Conservation (phyloP, 148 eudicot species). For the Fallopia convolvulus region DNA sequence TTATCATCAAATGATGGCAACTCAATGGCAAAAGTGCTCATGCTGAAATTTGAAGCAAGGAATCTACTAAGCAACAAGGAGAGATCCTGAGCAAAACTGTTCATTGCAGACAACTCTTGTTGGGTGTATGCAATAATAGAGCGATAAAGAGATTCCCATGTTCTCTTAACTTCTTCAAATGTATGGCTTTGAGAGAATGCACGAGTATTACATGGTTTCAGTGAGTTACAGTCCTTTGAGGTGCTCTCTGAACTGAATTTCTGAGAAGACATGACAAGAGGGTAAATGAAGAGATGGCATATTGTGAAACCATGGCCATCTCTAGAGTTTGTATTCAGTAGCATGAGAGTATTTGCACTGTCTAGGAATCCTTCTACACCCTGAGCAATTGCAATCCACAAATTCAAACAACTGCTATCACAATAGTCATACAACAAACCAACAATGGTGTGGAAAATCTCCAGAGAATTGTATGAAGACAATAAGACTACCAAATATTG, state of each 20-base stretch:
- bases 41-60: conserved; percentile 27
- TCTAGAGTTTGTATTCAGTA: conserved; percentile 28
- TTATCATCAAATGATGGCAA: conserved; percentile 8
- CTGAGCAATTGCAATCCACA: conserved; percentile 55
- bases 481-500: conserved; percentile 31
- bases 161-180: conserved; percentile 34
- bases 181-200: too few relatives aligned
- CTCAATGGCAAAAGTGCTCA: conserved; percentile 20
- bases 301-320: conserved; percentile 24
- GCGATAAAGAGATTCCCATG: conserved; percentile 60
- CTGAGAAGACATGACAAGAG: conserved; percentile 35
- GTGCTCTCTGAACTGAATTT: conserved; percentile 12
- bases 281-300: conserved; percentile 50
- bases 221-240: too few relatives aligned
- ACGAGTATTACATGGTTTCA: too few relatives aligned
- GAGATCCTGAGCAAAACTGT: conserved; percentile 45
- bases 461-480: conserved; percentile 40
- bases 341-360: conserved; percentile 26
- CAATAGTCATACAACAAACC: conserved; percentile 35
- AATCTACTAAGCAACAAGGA: conserved; percentile 32
- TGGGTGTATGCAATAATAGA: conserved; percentile 24
- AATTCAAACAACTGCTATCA: conserved; percentile 26
- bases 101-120: conserved; percentile 21
- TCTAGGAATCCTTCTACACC: conserved; percentile 40
- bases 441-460: conserved; percentile 36